phyloP scores from a whole-genome alignment of 305 asterid genomes.

The Petunia hybrid region DNA sequence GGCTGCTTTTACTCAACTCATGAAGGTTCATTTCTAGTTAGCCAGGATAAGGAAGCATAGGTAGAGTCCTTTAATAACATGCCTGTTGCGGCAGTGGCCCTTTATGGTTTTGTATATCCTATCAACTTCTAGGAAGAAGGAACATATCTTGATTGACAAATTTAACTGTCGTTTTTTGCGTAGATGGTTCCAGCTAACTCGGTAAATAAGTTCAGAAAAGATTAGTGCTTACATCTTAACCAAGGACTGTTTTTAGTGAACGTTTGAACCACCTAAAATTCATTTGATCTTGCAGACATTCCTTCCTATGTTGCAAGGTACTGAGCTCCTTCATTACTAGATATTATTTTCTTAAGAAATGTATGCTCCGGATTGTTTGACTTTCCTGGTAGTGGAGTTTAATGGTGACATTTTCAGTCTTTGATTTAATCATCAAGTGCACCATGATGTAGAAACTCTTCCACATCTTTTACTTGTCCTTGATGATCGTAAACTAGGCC shows the following conservation, averaged over 20 bases:
- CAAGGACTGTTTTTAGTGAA: neutral
- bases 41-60: too few species aligned
- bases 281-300: neutral
- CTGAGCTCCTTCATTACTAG: neutral
- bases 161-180: neutral
- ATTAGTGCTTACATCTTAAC: neutral
- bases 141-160: constrained; percentile 6
- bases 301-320: constrained; percentile 24
- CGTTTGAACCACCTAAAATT: constrained; percentile 9
- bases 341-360: neutral
- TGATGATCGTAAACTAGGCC: neutral
- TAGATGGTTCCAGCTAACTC: constrained; percentile 15
- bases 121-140: neutral
- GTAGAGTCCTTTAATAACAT: too few species aligned
- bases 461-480: neutral
- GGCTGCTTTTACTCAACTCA: too few species aligned
- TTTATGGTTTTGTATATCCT: neutral
- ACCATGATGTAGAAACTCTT: neutral
- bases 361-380: neutral
- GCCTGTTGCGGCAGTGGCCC: neutral
- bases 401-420: constrained; percentile 5
- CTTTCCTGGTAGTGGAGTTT: constrained; percentile 23
- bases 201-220: neutral
- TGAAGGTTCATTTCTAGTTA: too few species aligned
- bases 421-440: constrained; percentile 6